These are phyloP conservation scores for Stephania yunnanensis DNA, from an alignment of 164 flowering plant species.

Conservation along the genomic window DNA sequence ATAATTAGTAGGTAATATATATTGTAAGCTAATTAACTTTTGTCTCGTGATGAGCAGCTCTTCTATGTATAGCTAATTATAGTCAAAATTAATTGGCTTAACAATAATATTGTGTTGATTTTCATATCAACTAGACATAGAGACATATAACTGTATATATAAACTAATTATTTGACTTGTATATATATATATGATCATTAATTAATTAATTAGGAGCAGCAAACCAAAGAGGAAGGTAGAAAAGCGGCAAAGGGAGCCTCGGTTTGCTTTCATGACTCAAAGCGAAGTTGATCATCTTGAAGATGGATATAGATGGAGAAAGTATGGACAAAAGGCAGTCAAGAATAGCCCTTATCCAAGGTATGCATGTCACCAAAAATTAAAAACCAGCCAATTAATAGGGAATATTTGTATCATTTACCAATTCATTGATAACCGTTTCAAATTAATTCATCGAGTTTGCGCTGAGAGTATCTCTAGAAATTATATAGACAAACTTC, in stretches of 20 bases:
- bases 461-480: too few species aligned
- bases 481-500: too few species aligned
- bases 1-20: not conserved
- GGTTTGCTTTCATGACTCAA: constrained; percentile 62
- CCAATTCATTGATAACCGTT: too few species aligned
- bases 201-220: constrained; percentile 16
- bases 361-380: constrained; percentile 17
- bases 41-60: not conserved
- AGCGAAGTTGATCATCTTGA: constrained; percentile 71
- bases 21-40: not conserved
- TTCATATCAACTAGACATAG: not conserved
- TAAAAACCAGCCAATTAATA: too few species aligned
- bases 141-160: not conserved
- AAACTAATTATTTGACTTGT: too few species aligned
- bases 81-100: not conserved
- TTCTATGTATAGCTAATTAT: not conserved
- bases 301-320: constrained; percentile 75
- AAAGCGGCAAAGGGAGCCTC: constrained; percentile 40
- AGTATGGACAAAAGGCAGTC: constrained; percentile 71
- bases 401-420: not conserved
- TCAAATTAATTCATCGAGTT: too few species aligned
- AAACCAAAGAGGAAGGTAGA: constrained; percentile 38
- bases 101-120: not conserved
- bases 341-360: constrained; percentile 67
- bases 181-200: not conserved